Percentiles rank a stretch among this genome's conserved stretches.
Evolutionary conservation across 2,329 filamentous ascomycete species (phyloP).

Genomic region (Cladobotryum protrusum): DNA sequence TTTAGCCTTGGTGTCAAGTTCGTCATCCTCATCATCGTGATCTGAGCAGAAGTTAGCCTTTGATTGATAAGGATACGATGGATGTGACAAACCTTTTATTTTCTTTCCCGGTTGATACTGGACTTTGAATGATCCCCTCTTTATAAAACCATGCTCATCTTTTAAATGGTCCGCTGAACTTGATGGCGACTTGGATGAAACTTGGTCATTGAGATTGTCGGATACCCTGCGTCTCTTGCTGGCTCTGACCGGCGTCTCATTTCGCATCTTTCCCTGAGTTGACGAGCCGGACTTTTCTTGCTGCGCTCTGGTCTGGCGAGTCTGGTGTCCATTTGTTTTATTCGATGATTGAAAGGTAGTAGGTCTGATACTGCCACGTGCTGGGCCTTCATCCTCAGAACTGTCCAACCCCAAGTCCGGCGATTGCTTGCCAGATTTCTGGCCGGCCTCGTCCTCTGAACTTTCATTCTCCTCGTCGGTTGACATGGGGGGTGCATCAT

Average conservation of each 20-base stretch:
- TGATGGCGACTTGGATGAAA: slow-evolving; percentile 1
- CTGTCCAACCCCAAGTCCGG: slow-evolving; percentile 13
- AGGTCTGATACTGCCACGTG: slow-evolving; percentile 26
- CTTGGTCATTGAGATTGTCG: slow-evolving; percentile 10
- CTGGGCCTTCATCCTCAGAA: slow-evolving; percentile 22
- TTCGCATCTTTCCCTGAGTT: not conserved
- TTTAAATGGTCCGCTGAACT: slow-evolving; percentile 19
- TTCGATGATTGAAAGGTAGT: slow-evolving; percentile 24
- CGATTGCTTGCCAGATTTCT: not conserved
- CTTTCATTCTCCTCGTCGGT: slow-evolving; percentile 18
- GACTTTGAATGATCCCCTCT: slow-evolving; percentile 11
- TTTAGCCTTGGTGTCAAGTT: not conserved
- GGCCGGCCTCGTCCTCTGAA: too few species aligned
- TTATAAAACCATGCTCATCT: slow-evolving; percentile 21
- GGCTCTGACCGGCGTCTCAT: not conserved
- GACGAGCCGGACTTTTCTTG: not conserved
- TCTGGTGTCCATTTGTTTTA: not conserved
- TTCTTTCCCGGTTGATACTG: slow-evolving; percentile 21
- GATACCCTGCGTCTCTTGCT: slow-evolving; percentile 10
- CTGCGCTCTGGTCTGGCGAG: not conserved
- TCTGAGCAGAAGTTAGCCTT: not conserved
- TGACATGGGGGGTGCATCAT: not conserved
- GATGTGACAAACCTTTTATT: not conserved
- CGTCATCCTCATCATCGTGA: not conserved
- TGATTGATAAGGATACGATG: not conserved